Conservation (phyloP, 176 grass and related monocot species). For the Cenchrus purpureus region DNA sequence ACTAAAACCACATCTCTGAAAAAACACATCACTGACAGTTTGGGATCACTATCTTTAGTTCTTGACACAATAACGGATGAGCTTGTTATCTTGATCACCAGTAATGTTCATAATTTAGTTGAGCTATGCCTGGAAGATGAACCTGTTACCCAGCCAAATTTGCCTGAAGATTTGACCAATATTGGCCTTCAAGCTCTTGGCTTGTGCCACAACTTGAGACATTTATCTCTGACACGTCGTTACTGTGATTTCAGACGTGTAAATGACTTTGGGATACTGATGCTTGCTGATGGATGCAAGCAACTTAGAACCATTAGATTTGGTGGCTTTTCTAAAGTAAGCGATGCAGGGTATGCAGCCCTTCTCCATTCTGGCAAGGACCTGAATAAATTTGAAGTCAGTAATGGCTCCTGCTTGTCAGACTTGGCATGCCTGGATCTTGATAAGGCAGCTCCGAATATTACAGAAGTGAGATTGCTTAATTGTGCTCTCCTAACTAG, state of each 20-base stretch:
- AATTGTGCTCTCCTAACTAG: conserved; percentile 81
- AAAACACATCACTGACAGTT: conserved; percentile 37
- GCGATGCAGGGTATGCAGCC: conserved; percentile 88
- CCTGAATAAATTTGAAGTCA: conserved; percentile 82
- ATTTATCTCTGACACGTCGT: conserved; percentile 70
- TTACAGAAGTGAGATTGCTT: conserved; percentile 83
- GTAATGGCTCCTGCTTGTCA: conserved; percentile 72
- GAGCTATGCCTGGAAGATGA: conserved; percentile 90
- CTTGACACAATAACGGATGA: conserved; percentile 80
- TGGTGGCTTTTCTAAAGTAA: conserved; percentile 86
- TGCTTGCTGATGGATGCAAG: conserved; percentile 86
- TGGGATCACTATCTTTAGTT: conserved; percentile 84
- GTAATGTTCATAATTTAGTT: conserved; percentile 59
- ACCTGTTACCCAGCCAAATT: conserved; percentile 53
- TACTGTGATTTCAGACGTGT: conserved; percentile 71
- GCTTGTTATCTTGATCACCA: conserved; percentile 66
- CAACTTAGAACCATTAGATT: conserved; percentile 87
- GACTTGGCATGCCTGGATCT: conserved; percentile 89
- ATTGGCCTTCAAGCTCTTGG: conserved; percentile 76
- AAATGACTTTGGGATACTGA: conserved; percentile 88
- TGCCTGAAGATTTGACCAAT: conserved; percentile 77
- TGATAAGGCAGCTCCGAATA: conserved; percentile 63
- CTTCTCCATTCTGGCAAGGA: conserved; percentile 85
- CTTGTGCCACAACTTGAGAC: conserved; percentile 73
- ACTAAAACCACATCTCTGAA: conserved; percentile 34